Percentiles rank a stretch among this genome's conserved stretches.
phyloP scores from a whole-genome alignment of 768 basidiomycete genomes.

The Termitomyces sp. region DNA sequence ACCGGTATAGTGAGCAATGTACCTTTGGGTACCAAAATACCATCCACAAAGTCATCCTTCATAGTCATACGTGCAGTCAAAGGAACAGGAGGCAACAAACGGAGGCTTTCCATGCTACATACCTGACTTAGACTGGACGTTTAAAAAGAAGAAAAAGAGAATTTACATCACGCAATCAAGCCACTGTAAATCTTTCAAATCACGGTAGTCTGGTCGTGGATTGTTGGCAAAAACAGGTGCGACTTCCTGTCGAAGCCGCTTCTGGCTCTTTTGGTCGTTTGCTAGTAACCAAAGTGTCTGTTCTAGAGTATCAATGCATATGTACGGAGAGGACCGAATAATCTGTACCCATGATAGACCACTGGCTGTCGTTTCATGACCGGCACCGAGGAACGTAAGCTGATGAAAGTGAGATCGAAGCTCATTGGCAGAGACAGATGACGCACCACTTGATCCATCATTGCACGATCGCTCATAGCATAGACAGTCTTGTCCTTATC shows the following conservation, averaged over 20 bases:
- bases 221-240: slow-evolving; percentile 28
- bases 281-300: slow-evolving; percentile 51
- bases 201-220: slow-evolving; percentile 33
- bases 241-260: slow-evolving; percentile 49
- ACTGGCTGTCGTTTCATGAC: slow-evolving; percentile 41
- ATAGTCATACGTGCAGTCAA: slow-evolving; percentile 31
- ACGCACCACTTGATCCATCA: slow-evolving; percentile 54
- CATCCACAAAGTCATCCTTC: slow-evolving; percentile 36
- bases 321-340: no score
- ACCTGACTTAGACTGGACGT: no score
- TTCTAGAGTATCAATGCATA: no score
- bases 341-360: slow-evolving; percentile 48
- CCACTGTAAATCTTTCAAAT: slow-evolving; percentile 31
- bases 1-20: no score
- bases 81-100: slow-evolving; percentile 37
- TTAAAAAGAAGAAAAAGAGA: no score
- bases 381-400: slow-evolving; percentile 46
- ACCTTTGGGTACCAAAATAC: slow-evolving; percentile 39
- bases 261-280: slow-evolving; percentile 43
- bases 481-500: slow-evolving; percentile 29
- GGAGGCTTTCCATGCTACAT: slow-evolving; percentile 33
- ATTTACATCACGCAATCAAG: slow-evolving; percentile 36
- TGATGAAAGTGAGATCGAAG: no score
- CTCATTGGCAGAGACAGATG: not conserved
- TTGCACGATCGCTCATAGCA: slow-evolving; percentile 38